Evolutionary conservation across 2,329 filamentous ascomycete genomes (phyloP), one percentile per base, ranked within the genome.

Genomic region (Cladosporium sp.): DNA sequence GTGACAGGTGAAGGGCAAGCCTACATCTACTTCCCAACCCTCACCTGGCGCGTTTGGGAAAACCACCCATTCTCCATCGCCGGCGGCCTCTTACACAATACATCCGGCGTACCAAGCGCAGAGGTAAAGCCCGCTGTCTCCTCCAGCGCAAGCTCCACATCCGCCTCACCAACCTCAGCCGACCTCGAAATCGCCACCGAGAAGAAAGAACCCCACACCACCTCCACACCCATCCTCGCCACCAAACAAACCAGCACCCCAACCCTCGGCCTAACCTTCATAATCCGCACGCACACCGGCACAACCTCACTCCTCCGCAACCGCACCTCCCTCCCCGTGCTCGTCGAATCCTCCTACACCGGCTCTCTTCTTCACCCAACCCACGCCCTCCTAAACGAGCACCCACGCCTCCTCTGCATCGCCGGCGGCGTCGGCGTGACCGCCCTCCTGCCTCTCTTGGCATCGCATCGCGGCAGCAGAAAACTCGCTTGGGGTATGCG

Each of bases 11-110:
- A 54, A 3, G 58, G 66, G 2, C 70, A 76, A 43, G 71, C 65
- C 0, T 80, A 77, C 51, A 61, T 72, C 0, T 78, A 77, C 58
- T 79, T 81, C 56, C 77, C 78, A 0, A 72, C 70, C 0, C 57
- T 78, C 1, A 69, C 56, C 5, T 60, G 58, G 54, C 53, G 58
- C 1, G 43, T 60, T 2, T 80, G 77, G 77, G 76, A 80, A 58
- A 80, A 76, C 40, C 79, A 81, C 56, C 78, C 78, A 0, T 80
- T 81, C 57, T 78, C 74, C 1, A 58, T 77, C 20, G 52, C 68
- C 30, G 45, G 45, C 39, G 2, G 59, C 61, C 18, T 68, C 66
- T 13, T 42, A 55, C 13, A 41, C 27, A n/a, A 9, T 8, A 34
- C 24, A 11, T 15, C 62, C 40, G 52, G 66, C 38, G 43, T 20